Base-by-base conservation (phyloP, 2,329 filamentous ascomycete genomes). In the Cladosporium oxysporum region DNA sequence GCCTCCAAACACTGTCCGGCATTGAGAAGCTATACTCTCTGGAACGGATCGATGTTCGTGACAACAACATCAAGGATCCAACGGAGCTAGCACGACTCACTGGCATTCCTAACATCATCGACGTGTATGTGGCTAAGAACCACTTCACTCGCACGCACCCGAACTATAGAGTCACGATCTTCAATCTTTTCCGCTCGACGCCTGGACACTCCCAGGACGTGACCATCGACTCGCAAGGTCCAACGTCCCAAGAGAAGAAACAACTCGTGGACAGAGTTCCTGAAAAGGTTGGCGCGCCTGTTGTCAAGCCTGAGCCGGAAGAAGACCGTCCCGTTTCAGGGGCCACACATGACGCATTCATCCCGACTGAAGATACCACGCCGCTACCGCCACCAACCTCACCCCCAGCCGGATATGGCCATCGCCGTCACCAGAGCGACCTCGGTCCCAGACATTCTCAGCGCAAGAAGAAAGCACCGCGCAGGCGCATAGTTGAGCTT, bases 101-200 rank as follows among this genome's bases (percentile, higher is more conserved):
- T 1, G 90, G 90, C 62, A 93, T 97, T 61, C 93, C 95, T 29
- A 91, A 97, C 62, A 90, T 99, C 70, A 89, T 89, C 66, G 94
- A 98, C 77, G 89, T 99, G 35, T 99, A 93, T 85, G 90, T 99
- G 18, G 87, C 91, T 68, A 92, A 92, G 26, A 99, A 99, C 73
- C 92, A 93, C 0, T 97, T 98, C 73, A 91, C 90, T 52, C 92
- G 91, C 71, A 93, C 92, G 0, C 92, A 97, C 76, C 85, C 89
- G 66, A 88, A 90, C 71, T 96, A 97, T 76, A 88, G 95, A 58
- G 84, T 96, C 69, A 91, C 89, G 23, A 96, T 98, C 69, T 97
- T 99, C 87, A 99, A 98, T 73, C 84, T 98, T 2, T 99, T 99
- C 83, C 88, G 95, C 69, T 89, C 88, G 66, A 93, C 92, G 0